Evolutionary conservation across 495 filamentous ascomycete species (phyloP).

Genomic region (Neurospora intermedia): DNA sequence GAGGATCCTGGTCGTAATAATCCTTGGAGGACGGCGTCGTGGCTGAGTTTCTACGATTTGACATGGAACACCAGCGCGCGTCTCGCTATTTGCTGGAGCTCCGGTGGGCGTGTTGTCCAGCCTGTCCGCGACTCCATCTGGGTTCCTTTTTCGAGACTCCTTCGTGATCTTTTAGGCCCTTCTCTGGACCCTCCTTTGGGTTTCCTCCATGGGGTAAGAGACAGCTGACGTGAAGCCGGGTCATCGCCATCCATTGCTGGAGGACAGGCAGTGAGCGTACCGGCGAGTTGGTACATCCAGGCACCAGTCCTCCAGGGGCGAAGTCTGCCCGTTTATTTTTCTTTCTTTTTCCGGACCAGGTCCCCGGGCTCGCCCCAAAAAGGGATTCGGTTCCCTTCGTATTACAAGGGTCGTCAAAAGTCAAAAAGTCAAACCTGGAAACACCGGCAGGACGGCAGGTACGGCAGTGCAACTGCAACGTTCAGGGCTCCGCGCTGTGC

Average conservation of each 20-base stretch:
- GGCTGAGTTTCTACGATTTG: background rate
- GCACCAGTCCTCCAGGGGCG: background rate
- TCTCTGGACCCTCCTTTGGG: background rate
- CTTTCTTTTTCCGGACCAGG: background rate
- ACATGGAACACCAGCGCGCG: background rate
- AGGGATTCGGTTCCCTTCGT: background rate
- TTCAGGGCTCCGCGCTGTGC: background rate
- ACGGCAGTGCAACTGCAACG: background rate
- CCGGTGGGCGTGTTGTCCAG: background rate
- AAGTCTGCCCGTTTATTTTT: background rate
- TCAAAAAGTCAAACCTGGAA: background rate
- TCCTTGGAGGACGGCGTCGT: background rate
- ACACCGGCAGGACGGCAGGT: background rate
- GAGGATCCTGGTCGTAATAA: background rate
- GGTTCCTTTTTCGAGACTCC: background rate
- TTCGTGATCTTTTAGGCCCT: background rate
- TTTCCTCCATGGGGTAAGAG: background rate
- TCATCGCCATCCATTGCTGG: background rate
- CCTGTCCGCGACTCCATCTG: background rate
- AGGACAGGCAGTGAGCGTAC: background rate
- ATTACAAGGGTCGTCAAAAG: background rate
- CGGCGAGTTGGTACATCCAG: background rate
- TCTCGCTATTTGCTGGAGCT: background rate
- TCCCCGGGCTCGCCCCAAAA: background rate
- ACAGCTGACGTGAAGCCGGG: background rate